A percentile compares a stretch with the other conserved stretches of the same genome.
These are phyloP conservation scores for Corynascus novoguineensis DNA, from an alignment of 495 filamentous ascomycete species.

Conservation along the genomic window DNA sequence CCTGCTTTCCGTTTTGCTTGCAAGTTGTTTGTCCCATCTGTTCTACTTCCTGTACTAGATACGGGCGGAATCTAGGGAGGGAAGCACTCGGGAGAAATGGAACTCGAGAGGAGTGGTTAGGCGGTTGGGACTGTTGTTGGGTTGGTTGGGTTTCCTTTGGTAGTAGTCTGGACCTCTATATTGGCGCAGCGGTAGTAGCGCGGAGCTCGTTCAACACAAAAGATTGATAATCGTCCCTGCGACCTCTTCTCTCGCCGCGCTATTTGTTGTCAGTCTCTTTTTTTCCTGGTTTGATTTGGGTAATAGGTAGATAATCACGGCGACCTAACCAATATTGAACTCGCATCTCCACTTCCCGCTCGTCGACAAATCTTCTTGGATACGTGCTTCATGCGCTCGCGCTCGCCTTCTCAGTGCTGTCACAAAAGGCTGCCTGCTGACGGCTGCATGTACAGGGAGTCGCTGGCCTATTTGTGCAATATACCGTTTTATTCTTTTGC, in stretches of 20 bases:
- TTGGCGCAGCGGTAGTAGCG: slow-evolving; percentile 17
- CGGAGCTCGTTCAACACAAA: slow-evolving; percentile 19
- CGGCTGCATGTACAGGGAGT: no score
- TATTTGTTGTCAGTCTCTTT: background rate
- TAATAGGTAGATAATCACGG: slow-evolving; percentile 1
- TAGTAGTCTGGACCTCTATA: background rate
- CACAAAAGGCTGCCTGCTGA: no score
- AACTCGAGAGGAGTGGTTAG: slow-evolving; percentile 9
- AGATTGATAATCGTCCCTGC: slow-evolving; percentile 24
- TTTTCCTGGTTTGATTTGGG: background rate
- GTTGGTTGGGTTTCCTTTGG: background rate
- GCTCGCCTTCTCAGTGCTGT: no score
- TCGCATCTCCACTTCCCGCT: slow-evolving; percentile 6
- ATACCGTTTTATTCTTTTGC: background rate
- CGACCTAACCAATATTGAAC: slow-evolving; percentile 4
- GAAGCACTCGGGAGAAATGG: slow-evolving; percentile 7
- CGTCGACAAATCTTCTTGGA: background rate
- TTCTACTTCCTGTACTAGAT: slow-evolving; percentile 32
- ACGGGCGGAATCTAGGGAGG: slow-evolving; percentile 22
- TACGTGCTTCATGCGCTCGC: no score
- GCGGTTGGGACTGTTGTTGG: slow-evolving; percentile 7
- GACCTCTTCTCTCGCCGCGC: background rate
- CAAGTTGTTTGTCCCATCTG: slow-evolving; percentile 21
- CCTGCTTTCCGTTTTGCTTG: slow-evolving; percentile 13
- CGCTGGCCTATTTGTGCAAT: background rate